Conservation (phyloP, 2,329 filamentous ascomycete genomes). For the Hirsutella thompsonii region DNA sequence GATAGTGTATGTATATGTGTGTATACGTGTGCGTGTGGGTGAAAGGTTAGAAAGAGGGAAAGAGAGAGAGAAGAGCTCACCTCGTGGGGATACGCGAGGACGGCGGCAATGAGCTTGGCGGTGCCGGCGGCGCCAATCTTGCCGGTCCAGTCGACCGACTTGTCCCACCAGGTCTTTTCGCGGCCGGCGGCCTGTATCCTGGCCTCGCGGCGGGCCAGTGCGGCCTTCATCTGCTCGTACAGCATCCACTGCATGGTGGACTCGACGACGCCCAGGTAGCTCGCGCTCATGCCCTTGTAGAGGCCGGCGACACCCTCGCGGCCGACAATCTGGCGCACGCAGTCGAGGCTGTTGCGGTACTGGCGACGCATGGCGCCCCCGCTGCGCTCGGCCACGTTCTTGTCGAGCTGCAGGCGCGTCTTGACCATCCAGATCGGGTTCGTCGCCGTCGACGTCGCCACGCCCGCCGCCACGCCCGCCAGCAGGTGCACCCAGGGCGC, state of each 20-base stretch:
- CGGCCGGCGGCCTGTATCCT: slow-evolving; percentile 43
- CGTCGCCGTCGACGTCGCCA: slow-evolving; percentile 79
- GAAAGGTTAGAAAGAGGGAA: no score
- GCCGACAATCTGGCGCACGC: slow-evolving; percentile 66
- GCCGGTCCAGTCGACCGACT: slow-evolving; percentile 64
- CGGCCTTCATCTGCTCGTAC: slow-evolving; percentile 82
- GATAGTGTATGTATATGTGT: no score
- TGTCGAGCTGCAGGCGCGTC: slow-evolving; percentile 84
- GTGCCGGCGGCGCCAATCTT: slow-evolving; percentile 67
- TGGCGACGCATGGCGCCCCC: slow-evolving; percentile 43
- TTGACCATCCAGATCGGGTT: slow-evolving; percentile 97
- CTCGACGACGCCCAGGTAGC: slow-evolving; percentile 83
- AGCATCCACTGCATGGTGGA: slow-evolving; percentile 87
- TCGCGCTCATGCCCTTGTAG: slow-evolving; percentile 84
- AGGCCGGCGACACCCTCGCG: slow-evolving; percentile 71
- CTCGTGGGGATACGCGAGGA: slow-evolving; percentile 87
- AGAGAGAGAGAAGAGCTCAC: slow-evolving; percentile 27
- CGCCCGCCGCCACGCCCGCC: slow-evolving; percentile 64
- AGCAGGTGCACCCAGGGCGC: slow-evolving; percentile 65
- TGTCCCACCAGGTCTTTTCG: slow-evolving; percentile 57
- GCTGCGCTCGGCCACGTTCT: slow-evolving; percentile 55
- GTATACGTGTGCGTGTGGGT: no score
- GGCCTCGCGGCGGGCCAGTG: slow-evolving; percentile 52
- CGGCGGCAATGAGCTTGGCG: slow-evolving; percentile 74
- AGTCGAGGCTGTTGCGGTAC: slow-evolving; percentile 84